These are phyloP conservation scores for Sarocladium brachiariae DNA, from an alignment of 2,329 filamentous ascomycete species.

Conservation along the genomic window DNA sequence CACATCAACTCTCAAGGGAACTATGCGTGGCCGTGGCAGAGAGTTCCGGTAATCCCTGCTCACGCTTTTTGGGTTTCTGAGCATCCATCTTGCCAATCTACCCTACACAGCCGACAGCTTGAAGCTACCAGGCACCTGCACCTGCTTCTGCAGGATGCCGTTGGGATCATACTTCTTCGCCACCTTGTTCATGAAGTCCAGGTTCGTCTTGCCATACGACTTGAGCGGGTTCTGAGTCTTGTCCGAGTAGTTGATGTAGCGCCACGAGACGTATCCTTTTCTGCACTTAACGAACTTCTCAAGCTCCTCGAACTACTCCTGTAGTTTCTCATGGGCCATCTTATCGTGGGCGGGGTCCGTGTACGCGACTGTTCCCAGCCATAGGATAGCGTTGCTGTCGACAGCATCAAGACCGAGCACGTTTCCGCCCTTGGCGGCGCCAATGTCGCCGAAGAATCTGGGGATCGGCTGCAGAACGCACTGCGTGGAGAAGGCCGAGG, in stretches of 20 bases:
- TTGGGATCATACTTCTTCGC: slow-evolving; percentile 26
- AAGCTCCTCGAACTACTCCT: neutral
- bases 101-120: too few species aligned
- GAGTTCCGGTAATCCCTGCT: too few species aligned
- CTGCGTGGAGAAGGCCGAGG: slow-evolving; percentile 12
- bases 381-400: neutral
- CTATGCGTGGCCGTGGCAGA: too few species aligned
- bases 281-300: slow-evolving; percentile 38
- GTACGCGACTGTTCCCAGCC: neutral
- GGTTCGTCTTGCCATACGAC: slow-evolving; percentile 27
- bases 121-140: slow-evolving; percentile 21
- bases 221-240: slow-evolving; percentile 27
- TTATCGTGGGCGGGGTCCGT: neutral
- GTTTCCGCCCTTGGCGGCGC: neutral
- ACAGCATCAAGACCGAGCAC: neutral
- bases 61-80: too few species aligned
- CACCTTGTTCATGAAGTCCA: slow-evolving; percentile 20
- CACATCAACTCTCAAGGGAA: too few species aligned
- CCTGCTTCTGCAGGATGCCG: slow-evolving; percentile 24
- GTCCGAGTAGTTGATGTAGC: slow-evolving; percentile 37
- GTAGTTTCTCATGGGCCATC: neutral
- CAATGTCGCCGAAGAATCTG: slow-evolving; percentile 12
- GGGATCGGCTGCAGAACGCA: slow-evolving; percentile 13
- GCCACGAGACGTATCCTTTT: slow-evolving; percentile 34
- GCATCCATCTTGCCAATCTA: too few species aligned